Percentiles rank a stretch among this genome's conserved stretches.
Conservation (phyloP, 1,284 basidiomycete species). For the Taiwanofungus camphoratus region DNA sequence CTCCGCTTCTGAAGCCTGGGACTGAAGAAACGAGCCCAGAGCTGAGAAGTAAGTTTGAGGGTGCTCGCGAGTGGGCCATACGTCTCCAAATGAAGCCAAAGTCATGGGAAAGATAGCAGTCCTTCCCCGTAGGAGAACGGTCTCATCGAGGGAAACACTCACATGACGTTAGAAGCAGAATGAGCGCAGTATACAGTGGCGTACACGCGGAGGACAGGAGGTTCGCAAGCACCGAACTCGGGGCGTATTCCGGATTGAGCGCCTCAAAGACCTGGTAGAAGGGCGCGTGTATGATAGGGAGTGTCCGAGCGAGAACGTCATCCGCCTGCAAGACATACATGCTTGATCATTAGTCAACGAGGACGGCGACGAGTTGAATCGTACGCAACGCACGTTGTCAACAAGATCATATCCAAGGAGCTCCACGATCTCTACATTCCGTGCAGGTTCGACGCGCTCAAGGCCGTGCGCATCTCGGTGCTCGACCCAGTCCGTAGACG, state of each 20-base stretch:
- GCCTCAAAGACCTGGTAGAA: constrained; percentile 45
- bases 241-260: constrained; percentile 43
- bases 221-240: constrained; percentile 43
- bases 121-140: neutral
- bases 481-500: constrained; percentile 67
- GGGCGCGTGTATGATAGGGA: constrained; percentile 47
- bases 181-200: constrained; percentile 45
- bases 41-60: no score
- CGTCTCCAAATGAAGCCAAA: no score
- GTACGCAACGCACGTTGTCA: constrained; percentile 34
- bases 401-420: constrained; percentile 39
- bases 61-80: no score
- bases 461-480: constrained; percentile 56
- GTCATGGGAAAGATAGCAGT: no score
- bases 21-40: no score
- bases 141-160: constrained; percentile 17
- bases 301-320: constrained; percentile 27
- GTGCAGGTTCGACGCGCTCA: constrained; percentile 55
- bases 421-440: constrained; percentile 56
- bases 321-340: constrained; percentile 15
- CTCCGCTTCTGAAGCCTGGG: no score
- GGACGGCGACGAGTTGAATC: neutral
- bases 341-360: neutral
- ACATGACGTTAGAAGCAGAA: constrained; percentile 49
- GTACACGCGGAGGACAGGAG: constrained; percentile 45